These are phyloP conservation scores for Fusarium papillatum DNA, from an alignment of 2,329 filamentous ascomycete species.

Conservation along the genomic window DNA sequence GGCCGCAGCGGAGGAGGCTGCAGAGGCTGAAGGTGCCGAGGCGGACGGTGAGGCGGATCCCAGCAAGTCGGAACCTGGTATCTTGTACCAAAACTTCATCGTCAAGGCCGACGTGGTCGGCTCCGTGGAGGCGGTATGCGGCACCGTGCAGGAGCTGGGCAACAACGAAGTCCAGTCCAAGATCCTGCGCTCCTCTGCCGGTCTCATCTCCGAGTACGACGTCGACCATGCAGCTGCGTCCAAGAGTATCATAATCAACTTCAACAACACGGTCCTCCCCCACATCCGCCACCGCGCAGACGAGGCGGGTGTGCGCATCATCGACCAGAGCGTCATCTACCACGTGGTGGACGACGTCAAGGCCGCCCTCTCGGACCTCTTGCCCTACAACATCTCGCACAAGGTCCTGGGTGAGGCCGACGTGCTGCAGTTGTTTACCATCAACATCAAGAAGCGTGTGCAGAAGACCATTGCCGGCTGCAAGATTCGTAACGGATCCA, in stretches of 20 bases:
- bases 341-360: constrained; percentile 81
- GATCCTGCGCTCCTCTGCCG: constrained; percentile 83
- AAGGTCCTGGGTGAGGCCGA: constrained; percentile 91
- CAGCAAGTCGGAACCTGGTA: constrained; percentile 55
- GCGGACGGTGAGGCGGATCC: constrained; percentile 55
- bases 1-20: constrained; percentile 55
- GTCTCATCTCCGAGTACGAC: constrained; percentile 86
- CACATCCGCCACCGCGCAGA: constrained; percentile 80
- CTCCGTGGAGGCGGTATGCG: constrained; percentile 90
- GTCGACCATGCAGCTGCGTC: constrained; percentile 88
- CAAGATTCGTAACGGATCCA: constrained; percentile 84
- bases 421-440: constrained; percentile 85
- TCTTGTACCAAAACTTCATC: constrained; percentile 80
- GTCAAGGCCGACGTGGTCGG: constrained; percentile 95
- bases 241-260: constrained; percentile 83
- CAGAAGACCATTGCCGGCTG: constrained; percentile 88
- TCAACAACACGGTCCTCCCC: constrained; percentile 81
- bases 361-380: constrained; percentile 74
- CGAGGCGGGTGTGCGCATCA: constrained; percentile 78
- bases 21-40: constrained; percentile 52
- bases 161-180: constrained; percentile 86
- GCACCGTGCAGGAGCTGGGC: constrained; percentile 82
- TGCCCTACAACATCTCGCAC: constrained; percentile 75
- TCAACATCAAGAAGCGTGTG: constrained; percentile 80
- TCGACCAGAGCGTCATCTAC: constrained; percentile 92